A percentile compares a stretch with the other conserved stretches of the same genome.
Evolutionary conservation across 495 filamentous ascomycete genomes (phyloP).

Genomic region (Lichina pygmaea): DNA sequence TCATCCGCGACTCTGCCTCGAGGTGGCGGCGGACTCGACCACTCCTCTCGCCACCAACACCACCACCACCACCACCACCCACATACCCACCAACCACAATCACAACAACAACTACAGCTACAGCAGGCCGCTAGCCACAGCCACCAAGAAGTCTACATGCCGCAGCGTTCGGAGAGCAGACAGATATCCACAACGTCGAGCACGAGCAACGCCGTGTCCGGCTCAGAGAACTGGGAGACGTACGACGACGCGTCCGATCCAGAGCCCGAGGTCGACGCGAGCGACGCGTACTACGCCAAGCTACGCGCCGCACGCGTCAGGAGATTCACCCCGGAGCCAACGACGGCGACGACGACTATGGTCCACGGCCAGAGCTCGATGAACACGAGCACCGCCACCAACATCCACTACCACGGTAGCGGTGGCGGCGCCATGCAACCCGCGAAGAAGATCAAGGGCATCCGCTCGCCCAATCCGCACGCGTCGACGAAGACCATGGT

Average conservation of each 20-base stretch:
- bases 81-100: too few species aligned
- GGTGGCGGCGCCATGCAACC: background rate
- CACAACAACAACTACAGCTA: too few species aligned
- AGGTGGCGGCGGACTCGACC: too few species aligned
- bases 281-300: constrained; percentile 53
- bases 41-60: too few species aligned
- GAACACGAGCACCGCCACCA: too few species aligned
- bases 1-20: background rate
- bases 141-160: constrained; percentile 2
- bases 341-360: constrained; percentile 13
- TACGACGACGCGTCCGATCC: constrained; percentile 57
- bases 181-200: constrained; percentile 49
- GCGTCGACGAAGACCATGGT: constrained; percentile 6
- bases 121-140: constrained; percentile 11
- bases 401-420: background rate
- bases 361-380: constrained; percentile 14
- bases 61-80: too few species aligned
- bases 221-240: constrained; percentile 90
- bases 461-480: constrained; percentile 5
- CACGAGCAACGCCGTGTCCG: constrained; percentile 34
- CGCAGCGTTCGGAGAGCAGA: constrained; percentile 15
- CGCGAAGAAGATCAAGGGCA: constrained; percentile 9
- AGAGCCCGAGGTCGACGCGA: constrained; percentile 48
- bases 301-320: constrained; percentile 33
- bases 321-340: constrained; percentile 26